Base-by-base conservation (phyloP, 164 flowering plant species). In the Magnolia sinica region DNA sequence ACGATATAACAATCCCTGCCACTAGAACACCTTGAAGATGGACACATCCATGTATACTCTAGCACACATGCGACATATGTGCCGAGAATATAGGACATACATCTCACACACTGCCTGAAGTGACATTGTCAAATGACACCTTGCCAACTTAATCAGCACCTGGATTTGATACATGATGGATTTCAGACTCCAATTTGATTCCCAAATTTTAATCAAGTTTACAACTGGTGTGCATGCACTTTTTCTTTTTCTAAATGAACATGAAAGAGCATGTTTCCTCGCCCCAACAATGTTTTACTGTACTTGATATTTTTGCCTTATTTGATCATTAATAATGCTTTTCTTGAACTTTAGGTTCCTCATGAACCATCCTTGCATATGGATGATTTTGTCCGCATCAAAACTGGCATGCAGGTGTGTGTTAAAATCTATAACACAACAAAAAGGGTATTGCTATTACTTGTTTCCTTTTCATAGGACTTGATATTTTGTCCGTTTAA, bases 381-480 rank as follows among this genome's bases (percentile, higher is more conserved):
- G 87, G 86, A 88, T 74, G 88, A 92, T 77, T 95, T 95, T 89
- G 91, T 92, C 63, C 92, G 95, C 50, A 72, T 95, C 73, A 89
- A 80, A 81, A 92, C 90, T 11, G 97, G 98, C 59, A 82, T 95
- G 91, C 98, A 95, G 93, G 97, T 94, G 73, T 29, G 19, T 50
- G 23, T 72, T 81, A 85, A 9, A 49, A 50, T 49, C 7, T 49
- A 20, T 8, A 49, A 8, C 10, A 10, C 16, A 55, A 55, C 61
- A 8, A 18, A 70, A 50, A 7, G 14, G 5, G 19, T 29, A 19
- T 14, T 37, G 7, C 29, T 20, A 27, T 69, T 29, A 29, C 49
- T 3, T 7, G 19, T 16, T 69, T 49, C 2, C 71, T 22, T 18
- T 69, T 1, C 5, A 69, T 69, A 37, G 19, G 16, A 9, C 61